A percentile compares a stretch with the other conserved stretches of the same genome.
Evolutionary conservation across 345 rosid species (phyloP).

Genomic region (Syzygium jambos): DNA sequence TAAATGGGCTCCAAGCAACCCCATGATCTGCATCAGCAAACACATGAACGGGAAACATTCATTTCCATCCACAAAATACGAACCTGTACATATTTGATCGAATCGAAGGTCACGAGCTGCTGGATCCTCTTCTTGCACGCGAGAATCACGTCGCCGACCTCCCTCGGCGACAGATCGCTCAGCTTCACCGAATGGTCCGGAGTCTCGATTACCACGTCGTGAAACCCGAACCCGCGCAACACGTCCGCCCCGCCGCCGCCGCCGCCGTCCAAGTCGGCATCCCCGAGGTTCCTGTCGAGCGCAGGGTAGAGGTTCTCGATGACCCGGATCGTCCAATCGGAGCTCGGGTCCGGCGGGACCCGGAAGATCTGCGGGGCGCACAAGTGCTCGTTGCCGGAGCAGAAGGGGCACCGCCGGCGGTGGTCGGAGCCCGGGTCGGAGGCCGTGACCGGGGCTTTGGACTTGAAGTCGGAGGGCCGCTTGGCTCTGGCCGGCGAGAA

Average conservation of each 20-base stretch:
- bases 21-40: background rate
- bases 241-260: slow-evolving; percentile 4
- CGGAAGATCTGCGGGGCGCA: slow-evolving; percentile 91
- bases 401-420: slow-evolving; percentile 46
- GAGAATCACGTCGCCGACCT: slow-evolving; percentile 56
- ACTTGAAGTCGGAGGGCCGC: slow-evolving; percentile 73
- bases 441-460: slow-evolving; percentile 38
- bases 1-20: background rate
- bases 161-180: slow-evolving; percentile 39
- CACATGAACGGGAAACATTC: background rate
- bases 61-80: background rate
- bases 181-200: slow-evolving; percentile 66
- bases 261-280: slow-evolving; percentile 3
- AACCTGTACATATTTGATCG: slow-evolving; percentile 71
- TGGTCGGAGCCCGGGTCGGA: slow-evolving; percentile 10
- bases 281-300: slow-evolving; percentile 40
- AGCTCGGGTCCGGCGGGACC: slow-evolving; percentile 31
- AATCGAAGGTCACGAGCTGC: slow-evolving; percentile 38
- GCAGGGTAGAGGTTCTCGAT: slow-evolving; percentile 87
- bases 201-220: slow-evolving; percentile 79
- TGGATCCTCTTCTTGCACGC: slow-evolving; percentile 65
- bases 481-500: slow-evolving; percentile 73
- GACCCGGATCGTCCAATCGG: slow-evolving; percentile 65
- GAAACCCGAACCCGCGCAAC: slow-evolving; percentile 61
- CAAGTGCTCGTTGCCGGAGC: slow-evolving; percentile 71